Percentiles rank a stretch among this genome's conserved stretches.
Conservation (phyloP, 345 rosid species). For the Gossypium arboreum region DNA sequence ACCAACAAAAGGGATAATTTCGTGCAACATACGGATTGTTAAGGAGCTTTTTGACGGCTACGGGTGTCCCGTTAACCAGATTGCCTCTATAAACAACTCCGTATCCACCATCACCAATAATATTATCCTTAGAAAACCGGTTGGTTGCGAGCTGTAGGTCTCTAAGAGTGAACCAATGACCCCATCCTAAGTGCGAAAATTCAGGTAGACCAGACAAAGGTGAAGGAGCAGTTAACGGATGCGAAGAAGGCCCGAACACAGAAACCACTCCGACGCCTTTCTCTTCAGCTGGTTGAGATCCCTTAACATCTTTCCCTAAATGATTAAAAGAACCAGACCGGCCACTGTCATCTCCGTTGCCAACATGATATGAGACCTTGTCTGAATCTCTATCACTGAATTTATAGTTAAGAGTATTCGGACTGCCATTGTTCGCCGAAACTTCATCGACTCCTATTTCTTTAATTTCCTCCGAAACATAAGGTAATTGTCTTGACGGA, state of each 20-base stretch:
- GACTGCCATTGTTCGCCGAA: conserved; percentile 47
- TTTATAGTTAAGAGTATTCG: conserved; percentile 44
- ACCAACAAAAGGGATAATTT: conserved; percentile 3
- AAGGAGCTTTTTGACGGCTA: conserved; percentile 92
- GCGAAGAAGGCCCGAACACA: conserved; percentile 38
- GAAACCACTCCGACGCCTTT: conserved; percentile 29
- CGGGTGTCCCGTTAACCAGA: conserved; percentile 62
- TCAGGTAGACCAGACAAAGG: conserved; percentile 84
- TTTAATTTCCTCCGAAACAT: conserved; percentile 70
- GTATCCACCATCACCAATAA: conserved; percentile 95
- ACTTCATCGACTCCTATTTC: conserved; percentile 79
- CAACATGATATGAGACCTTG: conserved; percentile 45
- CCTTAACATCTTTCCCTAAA: conserved; percentile 39
- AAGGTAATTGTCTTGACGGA: conserved; percentile 44
- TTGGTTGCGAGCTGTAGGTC: conserved; percentile 78
- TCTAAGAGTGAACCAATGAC: conserved; percentile 96
- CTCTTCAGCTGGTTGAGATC: conserved; percentile 49
- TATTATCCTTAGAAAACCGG: conserved; percentile 69
- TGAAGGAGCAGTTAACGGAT: conserved; percentile 59
- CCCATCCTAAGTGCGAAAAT: conserved; percentile 92
- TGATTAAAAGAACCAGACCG: conserved; percentile 57
- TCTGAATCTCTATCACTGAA: conserved; percentile 57
- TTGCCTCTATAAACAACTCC: conserved; percentile 87
- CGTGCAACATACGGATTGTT: conserved; percentile 70
- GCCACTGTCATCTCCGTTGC: conserved; percentile 52